phyloP scores from a whole-genome alignment of 164 flowering plant genomes.

The Stephania cephalantha region DNA sequence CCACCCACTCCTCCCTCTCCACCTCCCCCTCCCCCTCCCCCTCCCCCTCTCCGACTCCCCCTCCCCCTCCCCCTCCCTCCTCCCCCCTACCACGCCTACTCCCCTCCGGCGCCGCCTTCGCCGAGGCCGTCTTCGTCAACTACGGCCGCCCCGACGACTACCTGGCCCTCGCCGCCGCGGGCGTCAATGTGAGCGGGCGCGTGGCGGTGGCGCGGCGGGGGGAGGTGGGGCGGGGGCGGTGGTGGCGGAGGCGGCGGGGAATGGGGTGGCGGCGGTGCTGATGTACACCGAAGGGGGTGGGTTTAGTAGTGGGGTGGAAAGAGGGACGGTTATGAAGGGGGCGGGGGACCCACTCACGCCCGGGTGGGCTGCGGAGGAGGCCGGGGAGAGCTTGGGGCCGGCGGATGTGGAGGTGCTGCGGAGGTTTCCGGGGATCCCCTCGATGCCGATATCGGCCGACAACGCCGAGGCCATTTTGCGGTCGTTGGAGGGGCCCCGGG shows the following conservation, averaged over 20 bases:
- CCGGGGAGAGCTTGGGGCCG: conserved; percentile 56
- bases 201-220: conserved; percentile 62
- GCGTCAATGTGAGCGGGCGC: conserved; percentile 62
- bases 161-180: conserved; percentile 34
- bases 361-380: conserved; percentile 68
- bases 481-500: conserved; percentile 42
- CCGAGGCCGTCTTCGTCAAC: conserved; percentile 56
- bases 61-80: conserved; percentile 20
- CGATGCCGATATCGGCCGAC: conserved; percentile 65
- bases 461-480: conserved; percentile 49
- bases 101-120: conserved; percentile 61
- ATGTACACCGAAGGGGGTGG: conserved; percentile 46
- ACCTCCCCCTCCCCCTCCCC: conserved; percentile 30
- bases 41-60: conserved; percentile 27
- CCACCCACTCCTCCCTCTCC: conserved; percentile 40
- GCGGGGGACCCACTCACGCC: conserved; percentile 91
- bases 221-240: conserved; percentile 41
- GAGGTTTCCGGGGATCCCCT: conserved; percentile 70
- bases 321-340: conserved; percentile 77
- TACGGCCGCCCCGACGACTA: conserved; percentile 70
- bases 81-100: conserved; percentile 86
- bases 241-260: conserved; percentile 52
- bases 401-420: conserved; percentile 37
- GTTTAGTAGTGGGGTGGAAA: conserved; percentile 37
- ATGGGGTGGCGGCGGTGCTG: conserved; percentile 61